Evolutionary conservation across 805 yeast species (phyloP).

Genomic region (Barnettozyma populi): DNA sequence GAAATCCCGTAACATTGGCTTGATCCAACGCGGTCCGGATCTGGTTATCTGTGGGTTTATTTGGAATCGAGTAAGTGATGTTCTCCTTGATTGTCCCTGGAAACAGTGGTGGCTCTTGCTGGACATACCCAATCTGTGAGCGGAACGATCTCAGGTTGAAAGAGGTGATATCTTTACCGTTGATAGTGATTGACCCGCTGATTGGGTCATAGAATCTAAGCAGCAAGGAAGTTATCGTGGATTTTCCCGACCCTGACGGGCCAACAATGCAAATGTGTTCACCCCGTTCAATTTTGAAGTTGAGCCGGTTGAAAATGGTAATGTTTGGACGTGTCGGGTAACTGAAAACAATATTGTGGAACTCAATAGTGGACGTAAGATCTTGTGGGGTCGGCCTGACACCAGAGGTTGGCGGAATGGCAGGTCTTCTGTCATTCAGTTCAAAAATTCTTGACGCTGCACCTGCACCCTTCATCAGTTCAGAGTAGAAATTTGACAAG

Average conservation of each 20-base stretch:
- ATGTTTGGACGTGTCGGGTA: constrained; percentile 84
- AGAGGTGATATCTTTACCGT: constrained; percentile 55
- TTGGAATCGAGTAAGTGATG: constrained; percentile 62
- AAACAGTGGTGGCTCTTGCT: constrained; percentile 87
- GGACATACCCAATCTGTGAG: constrained; percentile 78
- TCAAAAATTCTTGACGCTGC: constrained; percentile 92
- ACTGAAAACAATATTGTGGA: constrained; percentile 58
- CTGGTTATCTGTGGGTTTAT: constrained; percentile 49
- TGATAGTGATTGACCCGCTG: constrained; percentile 58
- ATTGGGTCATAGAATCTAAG: constrained; percentile 80
- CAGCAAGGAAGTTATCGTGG: constrained; percentile 76
- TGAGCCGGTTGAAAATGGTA: constrained; percentile 54
- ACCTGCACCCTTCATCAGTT: constrained; percentile 95
- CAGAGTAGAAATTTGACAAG: constrained; percentile 84
- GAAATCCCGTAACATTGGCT: constrained; percentile 71
- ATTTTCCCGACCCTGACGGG: constrained; percentile 95
- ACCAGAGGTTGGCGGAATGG: constrained; percentile 65
- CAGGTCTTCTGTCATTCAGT: constrained; percentile 70
- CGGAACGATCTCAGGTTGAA: constrained; percentile 72
- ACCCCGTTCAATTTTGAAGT: constrained; percentile 64
- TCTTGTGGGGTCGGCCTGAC: constrained; percentile 30
- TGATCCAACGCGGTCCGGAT: constrained; percentile 53
- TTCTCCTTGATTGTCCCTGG: constrained; percentile 84
- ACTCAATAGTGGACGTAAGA: constrained; percentile 42
- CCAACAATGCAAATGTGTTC: constrained; percentile 93